Base-by-base conservation (phyloP, 805 yeast species). In the Saturnispora dispora region DNA sequence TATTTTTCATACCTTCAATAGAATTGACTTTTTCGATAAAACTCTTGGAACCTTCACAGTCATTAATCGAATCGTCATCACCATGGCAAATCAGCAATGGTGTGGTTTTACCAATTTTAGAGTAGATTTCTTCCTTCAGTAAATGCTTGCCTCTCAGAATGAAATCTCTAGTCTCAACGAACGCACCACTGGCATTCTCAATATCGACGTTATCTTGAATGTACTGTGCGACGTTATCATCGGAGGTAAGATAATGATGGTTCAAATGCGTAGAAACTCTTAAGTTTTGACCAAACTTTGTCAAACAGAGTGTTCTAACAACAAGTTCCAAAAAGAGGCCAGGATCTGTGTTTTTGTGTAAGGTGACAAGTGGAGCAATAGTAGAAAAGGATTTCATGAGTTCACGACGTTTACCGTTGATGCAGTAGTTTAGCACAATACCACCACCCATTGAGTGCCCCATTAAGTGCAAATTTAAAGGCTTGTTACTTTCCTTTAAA, bases 401-500 rank as follows among this genome's bases (percentile, higher is more conserved):
- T 27, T 74, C 71, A 44, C 66, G 71, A 59, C 73, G 66, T 53
- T 70, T 75, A 2, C 90, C 90, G 32, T 62, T 60, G 36, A 78
- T 71, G 3, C 78, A 80, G 62, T 85, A 85, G 63, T 81, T 82
- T 52, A 85, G 67, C 0, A 69, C 70, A 47, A 85, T 79, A 0
- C 84, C 90, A 20, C 91, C 91, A 47, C 95, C 95, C 90, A 86
- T 84, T 9, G 89, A 84, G 57, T 82, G 88, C 1, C 91, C 89
- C 60, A 76, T 69, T 45, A 86, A 60, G 57, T 70, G 74, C 32
- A 84, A 57, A 54, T 76, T 76, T 46, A 70, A 71, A 1, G 57
- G 50, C 17, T 53, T 53, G 9, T 52, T 58, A 28, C 61, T 44
- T 20, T 60, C 23, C 15, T 51, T 48, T 48, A 65, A 54, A 28